A percentile compares a stretch with the other conserved stretches of the same genome.
Conservation (phyloP, 345 rosid species). For the Eucalyptus erythrocorys region DNA sequence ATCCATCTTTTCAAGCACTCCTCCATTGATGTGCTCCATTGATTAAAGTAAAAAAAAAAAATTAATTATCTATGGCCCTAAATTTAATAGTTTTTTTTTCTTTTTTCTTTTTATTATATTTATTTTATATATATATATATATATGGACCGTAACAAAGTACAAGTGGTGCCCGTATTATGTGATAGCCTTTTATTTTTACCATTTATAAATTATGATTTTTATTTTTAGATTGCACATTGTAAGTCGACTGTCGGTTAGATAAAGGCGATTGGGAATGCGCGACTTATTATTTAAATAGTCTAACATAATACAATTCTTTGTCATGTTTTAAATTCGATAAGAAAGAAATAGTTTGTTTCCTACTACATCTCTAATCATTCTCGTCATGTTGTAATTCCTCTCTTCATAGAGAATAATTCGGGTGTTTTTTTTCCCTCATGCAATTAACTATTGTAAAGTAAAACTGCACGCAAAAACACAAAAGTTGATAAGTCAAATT, state of each 20-base stretch:
- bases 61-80: not conserved
- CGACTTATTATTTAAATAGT: too few relatives aligned
- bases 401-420: accelerated
- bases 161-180: not conserved
- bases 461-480: accelerated
- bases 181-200: not conserved
- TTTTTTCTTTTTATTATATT: not conserved
- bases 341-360: not conserved
- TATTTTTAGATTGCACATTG: not conserved
- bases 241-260: accelerated
- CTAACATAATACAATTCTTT: not conserved
- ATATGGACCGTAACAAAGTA: not conserved
- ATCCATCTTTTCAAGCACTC: not conserved
- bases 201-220: not conserved
- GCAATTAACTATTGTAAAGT: not conserved
- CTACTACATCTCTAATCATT: accelerated
- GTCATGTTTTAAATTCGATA: not conserved
- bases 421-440: accelerated
- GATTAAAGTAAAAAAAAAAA: not conserved
- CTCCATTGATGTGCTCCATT: not conserved
- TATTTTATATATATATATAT: not conserved
- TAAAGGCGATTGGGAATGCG: accelerated
- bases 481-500: not conserved
- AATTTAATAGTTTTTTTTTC: not conserved
- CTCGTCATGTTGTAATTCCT: accelerated